Percentiles rank a stretch among this genome's conserved stretches.
phyloP scores from a whole-genome alignment of 805 yeast genomes.

The Metschnikowia kunwiensis region DNA sequence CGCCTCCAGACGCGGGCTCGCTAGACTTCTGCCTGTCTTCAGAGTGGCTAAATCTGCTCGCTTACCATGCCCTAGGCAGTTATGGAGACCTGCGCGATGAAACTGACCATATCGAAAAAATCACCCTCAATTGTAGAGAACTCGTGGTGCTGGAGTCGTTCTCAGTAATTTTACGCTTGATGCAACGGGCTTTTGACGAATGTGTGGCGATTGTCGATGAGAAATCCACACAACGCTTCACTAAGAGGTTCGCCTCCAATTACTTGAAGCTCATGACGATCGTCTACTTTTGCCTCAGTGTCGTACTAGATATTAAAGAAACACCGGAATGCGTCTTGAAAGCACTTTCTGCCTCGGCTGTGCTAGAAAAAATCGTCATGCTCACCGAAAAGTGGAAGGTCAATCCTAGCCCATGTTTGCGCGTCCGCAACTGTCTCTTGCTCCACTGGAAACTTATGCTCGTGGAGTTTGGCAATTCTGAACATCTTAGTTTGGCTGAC shows the following conservation, averaged over 20 bases:
- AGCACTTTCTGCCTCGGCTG: slow-evolving; percentile 28
- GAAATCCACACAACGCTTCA: neutral
- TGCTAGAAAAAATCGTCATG: slow-evolving; percentile 45
- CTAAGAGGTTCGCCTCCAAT: slow-evolving; percentile 9
- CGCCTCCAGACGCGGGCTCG: neutral
- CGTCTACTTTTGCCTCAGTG: slow-evolving; percentile 33
- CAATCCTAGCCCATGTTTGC: slow-evolving; percentile 37
- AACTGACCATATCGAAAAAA: slow-evolving; percentile 10
- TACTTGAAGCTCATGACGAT: slow-evolving; percentile 33
- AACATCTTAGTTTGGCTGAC: slow-evolving; percentile 42
- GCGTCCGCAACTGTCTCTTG: slow-evolving; percentile 55
- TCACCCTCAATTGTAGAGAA: slow-evolving; percentile 13
- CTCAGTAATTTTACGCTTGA: slow-evolving; percentile 7
- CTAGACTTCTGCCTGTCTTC: slow-evolving; percentile 6
- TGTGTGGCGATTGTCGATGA: neutral
- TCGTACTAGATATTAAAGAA: slow-evolving; percentile 15
- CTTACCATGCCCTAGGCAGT: slow-evolving; percentile 16
- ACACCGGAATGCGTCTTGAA: neutral
- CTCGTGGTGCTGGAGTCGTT: slow-evolving; percentile 21
- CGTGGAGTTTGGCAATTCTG: slow-evolving; percentile 60
- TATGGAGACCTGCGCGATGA: slow-evolving; percentile 5
- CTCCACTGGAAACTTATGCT: slow-evolving; percentile 53
- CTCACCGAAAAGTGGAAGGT: slow-evolving; percentile 69
- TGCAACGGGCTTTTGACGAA: neutral
- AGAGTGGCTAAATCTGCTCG: slow-evolving; percentile 8